Percentiles rank a stretch among this genome's conserved stretches.
Conservation (phyloP, 345 rosid genomes). For the Arabis alpina region DNA sequence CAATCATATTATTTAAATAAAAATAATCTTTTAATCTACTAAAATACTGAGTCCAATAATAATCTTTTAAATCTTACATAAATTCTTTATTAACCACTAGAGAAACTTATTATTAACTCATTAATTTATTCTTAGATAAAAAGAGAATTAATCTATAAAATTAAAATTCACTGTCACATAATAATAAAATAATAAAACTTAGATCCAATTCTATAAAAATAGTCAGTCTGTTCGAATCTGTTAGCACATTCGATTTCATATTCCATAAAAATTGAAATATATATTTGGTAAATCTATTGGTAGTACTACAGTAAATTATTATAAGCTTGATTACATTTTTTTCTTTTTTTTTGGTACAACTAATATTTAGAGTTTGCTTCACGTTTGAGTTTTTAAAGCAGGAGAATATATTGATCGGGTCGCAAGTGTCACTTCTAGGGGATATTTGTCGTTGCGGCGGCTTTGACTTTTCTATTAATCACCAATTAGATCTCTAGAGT, state of each 20-base stretch:
- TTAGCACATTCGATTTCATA: too few relatives aligned
- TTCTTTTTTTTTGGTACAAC: slow-evolving; percentile 28
- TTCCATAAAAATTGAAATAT: too few relatives aligned
- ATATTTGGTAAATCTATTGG: too few relatives aligned
- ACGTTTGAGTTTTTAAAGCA: slow-evolving; percentile 30
- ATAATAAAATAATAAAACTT: too few relatives aligned
- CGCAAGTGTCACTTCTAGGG: slow-evolving; percentile 24
- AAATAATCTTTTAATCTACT: slow-evolving; percentile 1
- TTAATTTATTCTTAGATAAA: too few relatives aligned
- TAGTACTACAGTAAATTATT: too few relatives aligned
- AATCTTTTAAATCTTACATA: background rate
- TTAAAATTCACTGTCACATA: too few relatives aligned
- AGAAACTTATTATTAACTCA: background rate
- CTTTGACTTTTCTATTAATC: slow-evolving; percentile 24
- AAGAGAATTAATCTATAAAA: too few relatives aligned
- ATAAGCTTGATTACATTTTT: background rate
- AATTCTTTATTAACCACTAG: slow-evolving; percentile 1
- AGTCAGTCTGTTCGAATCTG: too few relatives aligned
- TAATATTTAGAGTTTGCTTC: slow-evolving; percentile 33
- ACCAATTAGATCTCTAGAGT: slow-evolving; percentile 11
- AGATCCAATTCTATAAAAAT: too few relatives aligned
- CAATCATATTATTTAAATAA: background rate
- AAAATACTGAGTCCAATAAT: background rate
- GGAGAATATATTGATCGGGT: slow-evolving; percentile 32
- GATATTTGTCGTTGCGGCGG: slow-evolving; percentile 30